Conservation (phyloP, 129 eudicot genomes). For the Solidago caesia region DNA sequence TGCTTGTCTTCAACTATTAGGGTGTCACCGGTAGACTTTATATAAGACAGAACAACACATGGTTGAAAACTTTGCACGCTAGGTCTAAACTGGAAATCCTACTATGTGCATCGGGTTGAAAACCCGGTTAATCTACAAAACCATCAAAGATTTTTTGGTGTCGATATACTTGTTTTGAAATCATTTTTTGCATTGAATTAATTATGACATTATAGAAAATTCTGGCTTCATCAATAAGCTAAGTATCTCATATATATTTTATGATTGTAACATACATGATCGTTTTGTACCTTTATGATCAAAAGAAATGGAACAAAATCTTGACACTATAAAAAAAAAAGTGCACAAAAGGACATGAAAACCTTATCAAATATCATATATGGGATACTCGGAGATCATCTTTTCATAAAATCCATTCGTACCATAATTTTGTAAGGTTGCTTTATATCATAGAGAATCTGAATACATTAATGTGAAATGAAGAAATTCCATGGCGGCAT, state of each 20-base stretch:
- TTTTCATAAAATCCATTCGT: neutral
- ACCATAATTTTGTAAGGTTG: conserved; percentile 1
- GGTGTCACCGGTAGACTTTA: no score
- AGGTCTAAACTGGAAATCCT: no score
- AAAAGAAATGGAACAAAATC: neutral
- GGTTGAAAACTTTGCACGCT: no score
- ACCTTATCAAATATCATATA: conserved; percentile 28
- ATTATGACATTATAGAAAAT: neutral
- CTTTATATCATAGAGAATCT: neutral
- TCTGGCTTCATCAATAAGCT: conserved; percentile 26
- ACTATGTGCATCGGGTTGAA: no score
- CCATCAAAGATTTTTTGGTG: neutral
- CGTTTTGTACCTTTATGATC: conserved; percentile 5
- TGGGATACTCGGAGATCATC: conserved; percentile 16
- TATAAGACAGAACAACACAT: no score
- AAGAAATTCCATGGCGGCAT: no score
- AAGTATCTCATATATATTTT: conserved; percentile 6
- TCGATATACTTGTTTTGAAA: neutral
- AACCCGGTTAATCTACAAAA: no score
- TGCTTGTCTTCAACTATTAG: no score
- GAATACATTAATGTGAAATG: no score
- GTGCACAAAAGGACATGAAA: conserved; percentile 31
- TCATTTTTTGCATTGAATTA: neutral
- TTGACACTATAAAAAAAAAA: conserved; percentile 14
- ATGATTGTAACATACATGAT: conserved; percentile 6